These are phyloP conservation scores for Inonotus obliquus DNA, from an alignment of 1,284 basidiomycete genomes.

Conservation along the genomic window DNA sequence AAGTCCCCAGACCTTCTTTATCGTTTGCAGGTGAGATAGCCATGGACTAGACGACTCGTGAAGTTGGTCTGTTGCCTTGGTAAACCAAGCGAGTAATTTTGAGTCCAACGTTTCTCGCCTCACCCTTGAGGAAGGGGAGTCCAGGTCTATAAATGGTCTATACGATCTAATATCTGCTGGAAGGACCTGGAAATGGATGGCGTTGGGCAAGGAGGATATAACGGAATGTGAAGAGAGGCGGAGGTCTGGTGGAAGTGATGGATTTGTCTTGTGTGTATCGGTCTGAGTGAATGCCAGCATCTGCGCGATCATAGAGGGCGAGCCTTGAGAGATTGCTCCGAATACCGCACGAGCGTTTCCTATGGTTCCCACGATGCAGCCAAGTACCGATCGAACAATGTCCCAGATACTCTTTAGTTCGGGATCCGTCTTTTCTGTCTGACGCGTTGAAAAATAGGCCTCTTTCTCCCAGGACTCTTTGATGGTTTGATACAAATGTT, in stretches of 20 bases:
- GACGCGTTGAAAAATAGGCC: slow-evolving; percentile 12
- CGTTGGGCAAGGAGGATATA: slow-evolving; percentile 63
- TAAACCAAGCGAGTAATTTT: slow-evolving; percentile 58
- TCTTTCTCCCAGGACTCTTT: slow-evolving; percentile 21
- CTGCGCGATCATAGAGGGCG: slow-evolving; percentile 46
- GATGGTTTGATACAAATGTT: slow-evolving; percentile 39
- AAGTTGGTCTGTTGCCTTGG: slow-evolving; percentile 43
- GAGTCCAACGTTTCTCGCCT: slow-evolving; percentile 38
- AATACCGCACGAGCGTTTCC: slow-evolving; percentile 51
- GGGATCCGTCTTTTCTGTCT: slow-evolving; percentile 1
- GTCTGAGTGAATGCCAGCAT: slow-evolving; percentile 58
- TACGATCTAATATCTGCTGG: slow-evolving; percentile 60
- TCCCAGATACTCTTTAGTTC: slow-evolving; percentile 34
- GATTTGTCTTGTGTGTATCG: slow-evolving; percentile 30
- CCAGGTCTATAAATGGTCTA: slow-evolving; percentile 67
- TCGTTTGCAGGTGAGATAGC: slow-evolving; percentile 50
- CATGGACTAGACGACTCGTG: slow-evolving; percentile 44
- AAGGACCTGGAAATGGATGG: slow-evolving; percentile 62
- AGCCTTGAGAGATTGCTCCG: slow-evolving; percentile 25
- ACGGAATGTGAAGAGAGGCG: slow-evolving; percentile 57
- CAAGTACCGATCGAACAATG: slow-evolving; percentile 48
- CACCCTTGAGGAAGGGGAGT: slow-evolving; percentile 48
- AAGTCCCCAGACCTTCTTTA: slow-evolving; percentile 65
- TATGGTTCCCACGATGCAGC: slow-evolving; percentile 53
- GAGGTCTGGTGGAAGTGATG: slow-evolving; percentile 47